These are phyloP conservation scores for Aureobasidium pullulans DNA, from an alignment of 2,329 filamentous ascomycete genomes.

Conservation along the genomic window DNA sequence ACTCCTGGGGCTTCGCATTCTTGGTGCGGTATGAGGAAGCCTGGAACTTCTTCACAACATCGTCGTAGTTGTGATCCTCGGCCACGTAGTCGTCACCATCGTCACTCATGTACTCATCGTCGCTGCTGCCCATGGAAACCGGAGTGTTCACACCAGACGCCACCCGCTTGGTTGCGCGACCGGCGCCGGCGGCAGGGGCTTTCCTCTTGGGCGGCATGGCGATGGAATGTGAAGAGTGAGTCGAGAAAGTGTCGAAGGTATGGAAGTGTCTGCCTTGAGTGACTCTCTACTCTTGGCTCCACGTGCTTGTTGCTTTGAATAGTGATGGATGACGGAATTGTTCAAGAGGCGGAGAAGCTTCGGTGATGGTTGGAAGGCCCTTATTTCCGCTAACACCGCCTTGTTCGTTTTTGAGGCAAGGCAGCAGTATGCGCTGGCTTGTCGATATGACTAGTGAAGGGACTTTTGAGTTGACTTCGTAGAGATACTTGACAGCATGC, in stretches of 20 bases:
- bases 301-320: neutral
- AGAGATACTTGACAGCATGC: no score
- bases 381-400: slow-evolving; percentile 5
- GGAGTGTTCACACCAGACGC: slow-evolving; percentile 35
- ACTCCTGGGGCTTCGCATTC: slow-evolving; percentile 34
- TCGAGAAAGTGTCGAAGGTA: neutral
- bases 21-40: slow-evolving; percentile 44
- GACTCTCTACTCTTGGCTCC: neutral
- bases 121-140: slow-evolving; percentile 42
- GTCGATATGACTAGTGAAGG: neutral
- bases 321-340: neutral
- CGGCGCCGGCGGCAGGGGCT: slow-evolving; percentile 28
- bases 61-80: slow-evolving; percentile 30
- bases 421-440: neutral
- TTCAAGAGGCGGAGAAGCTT: neutral
- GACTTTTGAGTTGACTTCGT: no score
- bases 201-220: slow-evolving; percentile 33
- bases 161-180: slow-evolving; percentile 29
- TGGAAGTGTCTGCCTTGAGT: neutral
- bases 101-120: slow-evolving; percentile 44
- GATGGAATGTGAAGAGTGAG: neutral
- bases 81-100: slow-evolving; percentile 24
- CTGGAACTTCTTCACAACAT: slow-evolving; percentile 47
- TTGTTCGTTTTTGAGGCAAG: neutral
- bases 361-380: neutral